Base-by-base conservation (phyloP, 2,329 filamentous ascomycete species). In the Alternaria metachromatica region DNA sequence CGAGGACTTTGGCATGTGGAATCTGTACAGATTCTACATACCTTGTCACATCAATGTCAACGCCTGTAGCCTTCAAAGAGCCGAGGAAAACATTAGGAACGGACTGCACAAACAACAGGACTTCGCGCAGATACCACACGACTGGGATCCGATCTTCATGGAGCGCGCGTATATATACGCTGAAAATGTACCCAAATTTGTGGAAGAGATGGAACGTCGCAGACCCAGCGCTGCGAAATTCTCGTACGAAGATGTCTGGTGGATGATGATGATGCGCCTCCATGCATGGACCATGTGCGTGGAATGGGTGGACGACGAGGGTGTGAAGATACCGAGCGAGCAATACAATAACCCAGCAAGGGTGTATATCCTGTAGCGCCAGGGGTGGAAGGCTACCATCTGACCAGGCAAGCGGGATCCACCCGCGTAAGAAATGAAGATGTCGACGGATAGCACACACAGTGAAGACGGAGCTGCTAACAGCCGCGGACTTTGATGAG, bases 201-300 rank as follows among this genome's bases (percentile, higher is more conserved):
- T 33, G 2, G 45, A 48, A 2, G 10, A 3, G 3, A 48, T 49
- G 46, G 6, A 20, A 25, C 23, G 23, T 5, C 23, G 15, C 20
- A 12, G 8, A 6, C 1, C 21, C 2, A 9, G 7, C 5, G 2
- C 3, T 0, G n/a, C 20, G 5, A 20, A 20, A 2, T 18, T 12
- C 2, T 18, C 23, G 3, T 49, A 5, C 28, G 25, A 53, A n/a
- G 49, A 23, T 13, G 3, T 23, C 0, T 53, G 49, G 49, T 33
- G 49, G 28, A 23, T 10, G 5, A 6, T 53, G 30, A 53, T 37
- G 49, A 25, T 37, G 28, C 28, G 49, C 3, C 26, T 53, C 3
- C 49, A 53, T 10, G 20, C 49, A 7, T 53, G 49, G 49, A 53
- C 18, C 25, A 53, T 53, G 49, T n/a, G 28, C 23, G 28, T 53